Evolutionary conservation across 2,329 filamentous ascomycete species (phyloP).

Genomic region (Hymenoscyphus scutula): DNA sequence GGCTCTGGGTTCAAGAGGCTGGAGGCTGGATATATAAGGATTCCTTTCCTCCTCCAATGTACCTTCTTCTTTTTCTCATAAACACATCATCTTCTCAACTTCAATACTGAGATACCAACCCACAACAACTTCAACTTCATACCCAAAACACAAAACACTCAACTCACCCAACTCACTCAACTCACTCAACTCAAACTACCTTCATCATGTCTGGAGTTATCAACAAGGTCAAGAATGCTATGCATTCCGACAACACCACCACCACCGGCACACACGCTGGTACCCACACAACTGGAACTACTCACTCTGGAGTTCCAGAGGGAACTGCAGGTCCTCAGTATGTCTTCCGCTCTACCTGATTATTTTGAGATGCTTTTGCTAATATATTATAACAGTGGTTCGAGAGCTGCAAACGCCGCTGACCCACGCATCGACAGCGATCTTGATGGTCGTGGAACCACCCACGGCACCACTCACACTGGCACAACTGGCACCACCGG

Average conservation of each 20-base stretch:
- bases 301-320: constrained; percentile 9
- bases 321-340: too few species aligned
- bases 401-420: constrained; percentile 43
- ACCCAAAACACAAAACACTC: neutral
- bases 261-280: constrained; percentile 21
- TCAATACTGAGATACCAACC: neutral
- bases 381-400: too few species aligned
- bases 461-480: too few species aligned
- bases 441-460: constrained; percentile 36
- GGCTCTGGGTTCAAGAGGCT: neutral
- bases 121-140: neutral
- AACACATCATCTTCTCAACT: neutral
- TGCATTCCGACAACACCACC: constrained; percentile 34
- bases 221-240: constrained; percentile 48
- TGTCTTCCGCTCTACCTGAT: too few species aligned
- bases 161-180: too few species aligned
- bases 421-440: constrained; percentile 53
- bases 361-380: too few species aligned
- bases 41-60: neutral
- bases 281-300: constrained; percentile 15
- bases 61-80: neutral
- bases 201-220: constrained; percentile 45
- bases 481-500: constrained; percentile 11
- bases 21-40: neutral
- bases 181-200: too few species aligned